Evolutionary conservation across 2,329 filamentous ascomycete genomes (phyloP).

Genomic region (Curvularia spicifera): DNA sequence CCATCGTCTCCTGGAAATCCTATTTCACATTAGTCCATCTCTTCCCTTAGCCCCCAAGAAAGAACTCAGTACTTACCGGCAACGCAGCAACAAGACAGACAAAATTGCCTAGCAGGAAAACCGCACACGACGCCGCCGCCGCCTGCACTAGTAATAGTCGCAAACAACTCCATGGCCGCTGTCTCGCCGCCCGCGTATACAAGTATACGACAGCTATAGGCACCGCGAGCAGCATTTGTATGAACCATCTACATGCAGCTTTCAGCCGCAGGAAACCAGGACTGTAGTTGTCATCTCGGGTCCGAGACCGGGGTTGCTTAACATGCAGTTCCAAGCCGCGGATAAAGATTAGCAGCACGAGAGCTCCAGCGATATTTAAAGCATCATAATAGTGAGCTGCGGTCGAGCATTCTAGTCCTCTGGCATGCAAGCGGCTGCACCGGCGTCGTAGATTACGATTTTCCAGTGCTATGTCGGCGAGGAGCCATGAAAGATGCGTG

Average conservation of each 20-base stretch:
- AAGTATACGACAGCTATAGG: slow-evolving; percentile 6
- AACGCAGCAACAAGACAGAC: slow-evolving; percentile 8
- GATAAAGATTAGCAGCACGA: slow-evolving; percentile 2
- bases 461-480: too few species aligned
- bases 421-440: background rate
- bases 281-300: slow-evolving; percentile 1
- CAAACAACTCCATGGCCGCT: background rate
- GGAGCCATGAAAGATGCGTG: too few species aligned
- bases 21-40: background rate
- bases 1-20: slow-evolving; percentile 7
- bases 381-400: background rate
- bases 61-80: slow-evolving; percentile 1
- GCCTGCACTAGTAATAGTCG: background rate
- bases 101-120: slow-evolving; percentile 10
- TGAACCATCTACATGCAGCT: background rate
- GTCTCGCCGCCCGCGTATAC: background rate
- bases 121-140: background rate
- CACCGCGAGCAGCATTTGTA: slow-evolving; percentile 5
- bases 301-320: background rate
- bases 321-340: slow-evolving; percentile 8
- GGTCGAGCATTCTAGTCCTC: slow-evolving; percentile 5
- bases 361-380: background rate
- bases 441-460: background rate
- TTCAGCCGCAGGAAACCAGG: slow-evolving; percentile 4
- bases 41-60: too few species aligned